Conservation (phyloP, 495 filamentous ascomycete species). For the Staphylotrichum tortipilum region DNA sequence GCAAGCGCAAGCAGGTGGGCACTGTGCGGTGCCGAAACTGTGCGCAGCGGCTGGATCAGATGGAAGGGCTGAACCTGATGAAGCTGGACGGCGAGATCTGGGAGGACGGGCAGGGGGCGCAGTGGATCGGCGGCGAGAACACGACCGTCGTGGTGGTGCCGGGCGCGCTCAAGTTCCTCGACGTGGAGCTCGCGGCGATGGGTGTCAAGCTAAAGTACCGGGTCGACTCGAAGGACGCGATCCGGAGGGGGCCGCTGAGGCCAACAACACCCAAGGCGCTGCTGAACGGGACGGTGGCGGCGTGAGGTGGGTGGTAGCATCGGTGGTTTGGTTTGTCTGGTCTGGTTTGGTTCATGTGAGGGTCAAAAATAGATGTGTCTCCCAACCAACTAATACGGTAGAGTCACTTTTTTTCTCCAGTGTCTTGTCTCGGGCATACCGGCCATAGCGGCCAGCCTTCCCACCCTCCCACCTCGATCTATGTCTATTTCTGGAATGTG, state of each 20-base stretch:
- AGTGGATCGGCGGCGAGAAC: conserved; percentile 79
- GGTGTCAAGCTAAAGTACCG: conserved; percentile 51
- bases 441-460: no score
- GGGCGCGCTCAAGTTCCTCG: conserved; percentile 82
- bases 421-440: conserved; percentile 1
- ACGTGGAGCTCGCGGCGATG: conserved; percentile 85
- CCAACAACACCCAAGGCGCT: conserved; percentile 12
- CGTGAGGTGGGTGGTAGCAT: conserved; percentile 6
- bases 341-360: background rate
- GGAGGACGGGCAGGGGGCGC: conserved; percentile 79
- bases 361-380: no score
- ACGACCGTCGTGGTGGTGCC: conserved; percentile 88
- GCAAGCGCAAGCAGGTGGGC: conserved; percentile 46
- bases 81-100: conserved; percentile 65
- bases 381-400: background rate
- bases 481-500: background rate
- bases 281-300: conserved; percentile 5
- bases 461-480: background rate
- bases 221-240: conserved; percentile 50
- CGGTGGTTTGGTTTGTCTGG: background rate
- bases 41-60: conserved; percentile 51
- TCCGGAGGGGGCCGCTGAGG: conserved; percentile 34
- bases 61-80: conserved; percentile 47
- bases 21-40: conserved; percentile 75
- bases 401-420: background rate